A percentile compares a stretch with the other conserved stretches of the same genome.
These are phyloP conservation scores for Psilocybe cyanescens DNA, from an alignment of 768 basidiomycete genomes.

Conservation along the genomic window DNA sequence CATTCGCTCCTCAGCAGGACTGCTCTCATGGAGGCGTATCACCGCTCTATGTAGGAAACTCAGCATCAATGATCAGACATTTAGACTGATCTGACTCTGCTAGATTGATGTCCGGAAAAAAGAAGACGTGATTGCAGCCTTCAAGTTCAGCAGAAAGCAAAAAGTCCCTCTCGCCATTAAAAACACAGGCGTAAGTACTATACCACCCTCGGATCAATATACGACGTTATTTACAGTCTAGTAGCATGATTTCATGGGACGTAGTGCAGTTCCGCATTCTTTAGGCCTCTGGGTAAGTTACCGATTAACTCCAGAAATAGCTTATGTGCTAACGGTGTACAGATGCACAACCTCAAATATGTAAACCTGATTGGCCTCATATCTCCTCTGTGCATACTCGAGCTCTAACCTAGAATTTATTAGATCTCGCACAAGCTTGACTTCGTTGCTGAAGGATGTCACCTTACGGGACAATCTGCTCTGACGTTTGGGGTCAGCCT, in stretches of 20 bases:
- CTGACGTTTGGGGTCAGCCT: constrained; percentile 41
- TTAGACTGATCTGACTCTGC: neutral
- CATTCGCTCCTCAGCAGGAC: constrained; percentile 30
- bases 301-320: neutral
- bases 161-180: constrained; percentile 49
- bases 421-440: constrained; percentile 38
- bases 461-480: constrained; percentile 24
- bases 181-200: constrained; percentile 49
- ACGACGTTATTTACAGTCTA: neutral
- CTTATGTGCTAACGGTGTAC: neutral
- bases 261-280: constrained; percentile 48
- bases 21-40: constrained; percentile 46
- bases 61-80: neutral
- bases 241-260: constrained; percentile 55
- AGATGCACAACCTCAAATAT: constrained; percentile 48
- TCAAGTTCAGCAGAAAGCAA: constrained; percentile 43
- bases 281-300: constrained; percentile 47
- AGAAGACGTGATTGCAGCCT: constrained; percentile 47
- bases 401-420: neutral
- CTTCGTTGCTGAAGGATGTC: constrained; percentile 44
- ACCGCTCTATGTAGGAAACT: constrained; percentile 36
- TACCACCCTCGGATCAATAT: constrained; percentile 12
- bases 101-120: constrained; percentile 46
- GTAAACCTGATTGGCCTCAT: constrained; percentile 20
- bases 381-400: neutral